These are phyloP conservation scores for Podospora pseudopauciseta DNA, from an alignment of 495 filamentous ascomycete species.

Conservation along the genomic window DNA sequence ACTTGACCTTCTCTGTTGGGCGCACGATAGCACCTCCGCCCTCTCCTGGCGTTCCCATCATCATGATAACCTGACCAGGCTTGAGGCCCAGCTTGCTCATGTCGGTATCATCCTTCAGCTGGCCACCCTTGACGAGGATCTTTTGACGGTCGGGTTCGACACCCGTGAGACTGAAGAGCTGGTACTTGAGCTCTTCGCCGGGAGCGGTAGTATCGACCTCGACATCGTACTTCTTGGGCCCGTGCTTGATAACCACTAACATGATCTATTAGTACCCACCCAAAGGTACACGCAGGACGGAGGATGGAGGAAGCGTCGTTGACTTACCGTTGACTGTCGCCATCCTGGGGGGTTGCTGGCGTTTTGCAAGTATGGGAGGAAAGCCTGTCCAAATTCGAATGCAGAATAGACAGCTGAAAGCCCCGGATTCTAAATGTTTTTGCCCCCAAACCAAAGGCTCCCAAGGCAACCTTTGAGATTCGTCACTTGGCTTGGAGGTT, in stretches of 20 bases:
- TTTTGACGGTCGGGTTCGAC: conserved; percentile 97
- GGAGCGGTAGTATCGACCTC: conserved; percentile 80
- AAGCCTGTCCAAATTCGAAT: neutral
- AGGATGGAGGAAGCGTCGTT: neutral
- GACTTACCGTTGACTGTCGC: conserved; percentile 29
- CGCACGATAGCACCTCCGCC: conserved; percentile 58
- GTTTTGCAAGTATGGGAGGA: neutral
- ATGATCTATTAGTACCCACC: neutral
- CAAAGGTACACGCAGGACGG: neutral
- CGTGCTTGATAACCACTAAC: conserved; percentile 87
- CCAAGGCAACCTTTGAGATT: conserved; percentile 18
- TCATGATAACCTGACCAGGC: conserved; percentile 83
- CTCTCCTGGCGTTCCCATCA: conserved; percentile 87
- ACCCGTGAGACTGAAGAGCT: conserved; percentile 89
- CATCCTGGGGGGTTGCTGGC: conserved; percentile 19
- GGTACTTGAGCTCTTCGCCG: conserved; percentile 91
- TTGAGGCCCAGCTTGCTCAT: conserved; percentile 81
- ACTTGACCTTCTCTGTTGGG: conserved; percentile 80
- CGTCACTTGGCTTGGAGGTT: conserved; percentile 23
- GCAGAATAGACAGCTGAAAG: neutral
- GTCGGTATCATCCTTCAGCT: conserved; percentile 91
- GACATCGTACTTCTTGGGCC: conserved; percentile 89
- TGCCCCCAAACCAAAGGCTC: neutral
- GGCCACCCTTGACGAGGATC: conserved; percentile 87
- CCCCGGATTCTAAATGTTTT: neutral